phyloP scores from a whole-genome alignment of 306 rosid genomes.

The Vigna radiata region DNA sequence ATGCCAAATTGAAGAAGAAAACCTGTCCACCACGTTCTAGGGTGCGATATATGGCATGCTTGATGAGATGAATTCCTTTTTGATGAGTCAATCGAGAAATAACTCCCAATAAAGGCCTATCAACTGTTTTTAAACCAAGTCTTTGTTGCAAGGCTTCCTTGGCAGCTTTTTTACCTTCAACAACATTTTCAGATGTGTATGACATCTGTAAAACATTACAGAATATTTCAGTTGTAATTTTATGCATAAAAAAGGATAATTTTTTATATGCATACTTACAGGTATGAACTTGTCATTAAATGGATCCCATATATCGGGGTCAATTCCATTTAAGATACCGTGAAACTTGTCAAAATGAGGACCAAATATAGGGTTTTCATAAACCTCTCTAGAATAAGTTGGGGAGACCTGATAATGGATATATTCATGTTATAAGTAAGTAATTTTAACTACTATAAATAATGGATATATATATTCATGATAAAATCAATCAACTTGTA shows the following conservation, averaged over 20 bases:
- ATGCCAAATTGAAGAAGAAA: background rate
- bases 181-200: constrained; percentile 74
- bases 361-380: constrained; percentile 61
- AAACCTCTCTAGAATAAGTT: constrained; percentile 71
- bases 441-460: background rate
- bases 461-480: background rate
- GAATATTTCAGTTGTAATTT: constrained; percentile 30
- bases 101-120: constrained; percentile 78
- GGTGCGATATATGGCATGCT: constrained; percentile 70
- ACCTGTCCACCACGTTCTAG: constrained; percentile 90
- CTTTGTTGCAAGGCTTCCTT: constrained; percentile 80
- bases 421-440: background rate
- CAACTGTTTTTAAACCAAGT: constrained; percentile 67
- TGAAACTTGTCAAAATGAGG: constrained; percentile 80
- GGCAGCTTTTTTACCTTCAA: constrained; percentile 82
- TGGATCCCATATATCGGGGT: constrained; percentile 89
- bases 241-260: background rate
- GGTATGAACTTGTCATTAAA: constrained; percentile 72
- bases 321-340: constrained; percentile 89
- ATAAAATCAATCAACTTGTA: background rate
- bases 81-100: constrained; percentile 84
- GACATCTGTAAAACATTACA: constrained; percentile 55
- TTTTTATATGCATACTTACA: constrained; percentile 55
- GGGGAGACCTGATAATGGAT: constrained; percentile 64
- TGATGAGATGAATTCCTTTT: constrained; percentile 93